Evolutionary conservation across 163 green algal genomes (phyloP).

Genomic region (Chlamydomonas reinhardtii): DNA sequence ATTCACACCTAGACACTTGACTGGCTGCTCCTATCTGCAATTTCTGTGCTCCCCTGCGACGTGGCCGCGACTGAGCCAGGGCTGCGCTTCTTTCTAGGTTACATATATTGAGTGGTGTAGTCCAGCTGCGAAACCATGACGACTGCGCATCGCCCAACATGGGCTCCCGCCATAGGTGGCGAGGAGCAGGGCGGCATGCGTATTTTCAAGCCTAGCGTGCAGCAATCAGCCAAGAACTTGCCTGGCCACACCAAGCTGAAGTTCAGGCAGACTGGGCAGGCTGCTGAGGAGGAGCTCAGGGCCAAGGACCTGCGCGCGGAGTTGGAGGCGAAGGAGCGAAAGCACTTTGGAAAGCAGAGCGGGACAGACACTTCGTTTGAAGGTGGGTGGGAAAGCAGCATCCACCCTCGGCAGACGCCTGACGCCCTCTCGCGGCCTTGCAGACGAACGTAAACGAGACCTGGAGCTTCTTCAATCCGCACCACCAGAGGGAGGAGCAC

Average conservation of each 20-base stretch:
- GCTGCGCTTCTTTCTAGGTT: no score
- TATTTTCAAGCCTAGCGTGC: conserved; percentile 80
- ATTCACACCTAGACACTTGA: no score
- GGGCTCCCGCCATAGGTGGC: conserved; percentile 86
- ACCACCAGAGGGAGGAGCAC: conserved; percentile 52
- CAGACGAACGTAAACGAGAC: conserved; percentile 85
- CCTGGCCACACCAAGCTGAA: conserved; percentile 86
- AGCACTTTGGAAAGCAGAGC: conserved; percentile 78
- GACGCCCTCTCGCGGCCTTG: background rate
- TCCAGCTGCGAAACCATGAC: conserved; percentile 73
- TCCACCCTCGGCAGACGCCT: no score
- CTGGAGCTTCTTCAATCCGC: conserved; percentile 80
- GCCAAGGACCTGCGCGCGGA: conserved; percentile 76
- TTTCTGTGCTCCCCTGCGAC: no score
- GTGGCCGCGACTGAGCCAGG: no score
- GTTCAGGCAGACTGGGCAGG: conserved; percentile 86
- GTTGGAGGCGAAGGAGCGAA: conserved; percentile 85
- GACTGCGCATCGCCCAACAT: conserved; percentile 92
- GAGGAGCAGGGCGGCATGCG: conserved; percentile 90
- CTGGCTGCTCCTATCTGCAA: no score
- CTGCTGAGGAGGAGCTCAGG: conserved; percentile 56
- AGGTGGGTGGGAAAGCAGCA: conserved; percentile 53
- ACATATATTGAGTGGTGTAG: no score
- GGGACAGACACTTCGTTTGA: conserved; percentile 68
- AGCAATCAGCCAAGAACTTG: conserved; percentile 80